phyloP scores from a whole-genome alignment of 1,284 basidiomycete species.

The Hymenochaete sp. region DNA sequence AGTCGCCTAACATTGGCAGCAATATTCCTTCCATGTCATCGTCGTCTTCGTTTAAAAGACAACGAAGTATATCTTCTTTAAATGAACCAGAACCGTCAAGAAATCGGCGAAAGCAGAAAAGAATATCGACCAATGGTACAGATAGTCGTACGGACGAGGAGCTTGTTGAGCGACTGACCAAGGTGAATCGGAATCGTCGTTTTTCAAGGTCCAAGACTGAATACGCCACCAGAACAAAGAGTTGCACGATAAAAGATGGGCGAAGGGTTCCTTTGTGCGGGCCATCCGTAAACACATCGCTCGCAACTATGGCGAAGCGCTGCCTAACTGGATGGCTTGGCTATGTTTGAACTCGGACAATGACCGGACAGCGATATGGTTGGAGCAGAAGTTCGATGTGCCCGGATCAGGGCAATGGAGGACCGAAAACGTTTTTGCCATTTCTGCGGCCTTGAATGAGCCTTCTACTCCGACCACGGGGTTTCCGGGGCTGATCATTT shows the following conservation, averaged over 20 bases:
- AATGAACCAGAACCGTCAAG: constrained; percentile 23
- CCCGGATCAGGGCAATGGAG: constrained; percentile 54
- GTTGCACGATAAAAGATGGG: constrained; percentile 62
- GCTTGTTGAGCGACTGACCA: constrained; percentile 53
- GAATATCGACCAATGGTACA: constrained; percentile 38
- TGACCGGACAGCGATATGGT: constrained; percentile 69
- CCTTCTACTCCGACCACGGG: constrained; percentile 21
- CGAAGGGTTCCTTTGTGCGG: constrained; percentile 54
- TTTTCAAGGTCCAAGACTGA: constrained; percentile 12
- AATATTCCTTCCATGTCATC: neutral
- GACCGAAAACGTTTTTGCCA: constrained; percentile 48
- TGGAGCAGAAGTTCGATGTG: constrained; percentile 63
- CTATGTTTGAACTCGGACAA: constrained; percentile 61
- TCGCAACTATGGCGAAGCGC: constrained; percentile 23
- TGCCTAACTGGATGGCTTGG: constrained; percentile 50
- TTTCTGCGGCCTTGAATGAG: constrained; percentile 35
- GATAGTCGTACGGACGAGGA: constrained; percentile 53
- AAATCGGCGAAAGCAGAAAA: constrained; percentile 35
- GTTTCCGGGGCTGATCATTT: constrained; percentile 59
- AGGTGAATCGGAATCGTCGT: constrained; percentile 34
- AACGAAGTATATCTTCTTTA: constrained; percentile 19
- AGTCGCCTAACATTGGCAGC: constrained; percentile 16
- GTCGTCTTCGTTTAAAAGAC: constrained; percentile 21
- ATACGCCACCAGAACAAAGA: constrained; percentile 47
- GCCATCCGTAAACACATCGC: constrained; percentile 35